A percentile compares a stretch with the other conserved stretches of the same genome.
Evolutionary conservation across 192 early-diverging fungal genomes (phyloP).

Genomic region (Coemansia sp.): DNA sequence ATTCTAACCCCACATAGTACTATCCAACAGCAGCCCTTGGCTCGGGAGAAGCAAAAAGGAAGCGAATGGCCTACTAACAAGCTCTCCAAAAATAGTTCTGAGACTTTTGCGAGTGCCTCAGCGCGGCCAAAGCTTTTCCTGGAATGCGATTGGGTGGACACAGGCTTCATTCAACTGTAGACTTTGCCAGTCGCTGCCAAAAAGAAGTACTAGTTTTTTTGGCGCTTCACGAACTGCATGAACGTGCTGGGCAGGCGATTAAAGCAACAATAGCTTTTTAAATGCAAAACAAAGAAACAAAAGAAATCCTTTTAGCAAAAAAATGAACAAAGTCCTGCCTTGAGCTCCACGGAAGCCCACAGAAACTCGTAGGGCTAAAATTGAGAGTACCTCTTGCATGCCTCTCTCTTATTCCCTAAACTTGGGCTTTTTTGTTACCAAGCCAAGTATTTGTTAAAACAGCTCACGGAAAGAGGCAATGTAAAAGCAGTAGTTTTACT

Average conservation of each 20-base stretch:
- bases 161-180: neutral
- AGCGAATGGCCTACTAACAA: too few species aligned
- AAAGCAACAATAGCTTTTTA: neutral
- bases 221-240: neutral
- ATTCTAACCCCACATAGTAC: too few species aligned
- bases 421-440: too few species aligned
- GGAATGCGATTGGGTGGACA: neutral
- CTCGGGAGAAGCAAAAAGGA: too few species aligned
- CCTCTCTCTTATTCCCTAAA: too few species aligned
- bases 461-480: too few species aligned
- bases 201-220: neutral
- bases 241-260: neutral
- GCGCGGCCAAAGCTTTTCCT: too few species aligned
- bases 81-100: too few species aligned
- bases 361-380: neutral
- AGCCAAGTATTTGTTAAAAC: too few species aligned
- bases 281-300: neutral
- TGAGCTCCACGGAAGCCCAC: neutral
- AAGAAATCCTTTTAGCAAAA: neutral
- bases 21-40: too few species aligned
- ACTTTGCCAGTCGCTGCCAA: neutral
- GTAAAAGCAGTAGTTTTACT: too few species aligned
- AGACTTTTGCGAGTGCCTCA: too few species aligned
- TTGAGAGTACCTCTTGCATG: neutral
- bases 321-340: neutral